Evolutionary conservation across 2,329 filamentous ascomycete genomes (phyloP).

Genomic region (Colletotrichum destructivum): DNA sequence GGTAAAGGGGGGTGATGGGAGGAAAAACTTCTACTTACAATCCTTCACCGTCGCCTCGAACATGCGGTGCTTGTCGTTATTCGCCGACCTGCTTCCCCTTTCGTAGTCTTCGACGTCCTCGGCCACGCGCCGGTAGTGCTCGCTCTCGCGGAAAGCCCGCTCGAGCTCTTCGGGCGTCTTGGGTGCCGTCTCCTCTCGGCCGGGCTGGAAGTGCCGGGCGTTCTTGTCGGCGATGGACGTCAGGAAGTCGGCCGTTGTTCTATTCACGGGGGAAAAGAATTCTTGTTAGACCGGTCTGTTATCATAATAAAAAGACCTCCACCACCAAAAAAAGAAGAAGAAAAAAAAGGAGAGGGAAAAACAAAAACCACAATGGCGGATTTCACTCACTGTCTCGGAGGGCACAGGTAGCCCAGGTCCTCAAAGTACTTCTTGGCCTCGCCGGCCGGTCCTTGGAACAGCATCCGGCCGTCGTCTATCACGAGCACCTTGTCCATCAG

Average conservation of each 20-base stretch:
- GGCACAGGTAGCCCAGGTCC: conserved; percentile 75
- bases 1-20: too few relatives aligned
- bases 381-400: conserved; percentile 63
- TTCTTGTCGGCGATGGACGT: conserved; percentile 78
- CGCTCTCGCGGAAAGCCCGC: conserved; percentile 71
- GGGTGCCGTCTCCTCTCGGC: conserved; percentile 71
- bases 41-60: conserved; percentile 36
- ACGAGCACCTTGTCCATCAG: conserved; percentile 85
- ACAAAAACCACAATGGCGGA: too few relatives aligned
- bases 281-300: too few relatives aligned
- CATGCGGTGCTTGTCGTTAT: conserved; percentile 50
- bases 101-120: conserved; percentile 66
- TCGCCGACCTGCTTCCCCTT: conserved; percentile 50
- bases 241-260: conserved; percentile 77
- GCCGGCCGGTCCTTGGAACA: conserved; percentile 79
- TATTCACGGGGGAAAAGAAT: conserved; percentile 47
- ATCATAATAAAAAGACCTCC: too few relatives aligned
- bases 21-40: neutral
- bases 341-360: too few relatives aligned
- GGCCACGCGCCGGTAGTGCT: conserved; percentile 68
- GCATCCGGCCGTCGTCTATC: conserved; percentile 81
- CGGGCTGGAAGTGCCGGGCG: conserved; percentile 74
- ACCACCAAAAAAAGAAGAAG: too few relatives aligned
- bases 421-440: conserved; percentile 84
- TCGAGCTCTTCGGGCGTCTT: conserved; percentile 75